Evolutionary conservation across 78 protist genomes (phyloP).

Genomic region (Bigelowiella natans): DNA sequence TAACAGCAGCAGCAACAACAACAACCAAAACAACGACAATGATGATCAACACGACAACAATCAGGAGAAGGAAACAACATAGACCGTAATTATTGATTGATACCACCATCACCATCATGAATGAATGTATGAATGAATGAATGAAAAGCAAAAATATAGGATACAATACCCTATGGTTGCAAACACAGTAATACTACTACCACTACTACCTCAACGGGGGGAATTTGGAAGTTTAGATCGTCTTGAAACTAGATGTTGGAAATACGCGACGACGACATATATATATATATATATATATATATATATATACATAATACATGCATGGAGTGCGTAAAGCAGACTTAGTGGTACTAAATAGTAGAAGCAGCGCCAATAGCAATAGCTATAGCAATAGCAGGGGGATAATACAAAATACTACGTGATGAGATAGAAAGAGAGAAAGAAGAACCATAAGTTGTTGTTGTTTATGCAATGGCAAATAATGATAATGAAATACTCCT

Average conservation of each 20-base stretch:
- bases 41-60: too few species aligned
- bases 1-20: too few species aligned
- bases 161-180: not conserved
- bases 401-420: not conserved
- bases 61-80: too few species aligned
- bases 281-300: too few species aligned
- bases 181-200: not conserved
- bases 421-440: not conserved
- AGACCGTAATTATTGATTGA: not conserved
- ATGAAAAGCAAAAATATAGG: not conserved
- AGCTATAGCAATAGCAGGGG: not conserved
- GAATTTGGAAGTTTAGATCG: not conserved
- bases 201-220: not conserved
- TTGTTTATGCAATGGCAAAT: not conserved
- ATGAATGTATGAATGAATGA: not conserved
- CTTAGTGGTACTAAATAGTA: not conserved
- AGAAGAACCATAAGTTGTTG: not conserved
- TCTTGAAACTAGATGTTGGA: not conserved
- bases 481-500: not conserved
- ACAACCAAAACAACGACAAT: too few species aligned
- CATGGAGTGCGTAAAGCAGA: not conserved
- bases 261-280: too few species aligned
- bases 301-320: not conserved
- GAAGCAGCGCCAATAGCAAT: not conserved
- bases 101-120: not conserved